phyloP scores from a whole-genome alignment of 2,329 filamentous ascomycete genomes.

The Stemphylium lycopersici region DNA sequence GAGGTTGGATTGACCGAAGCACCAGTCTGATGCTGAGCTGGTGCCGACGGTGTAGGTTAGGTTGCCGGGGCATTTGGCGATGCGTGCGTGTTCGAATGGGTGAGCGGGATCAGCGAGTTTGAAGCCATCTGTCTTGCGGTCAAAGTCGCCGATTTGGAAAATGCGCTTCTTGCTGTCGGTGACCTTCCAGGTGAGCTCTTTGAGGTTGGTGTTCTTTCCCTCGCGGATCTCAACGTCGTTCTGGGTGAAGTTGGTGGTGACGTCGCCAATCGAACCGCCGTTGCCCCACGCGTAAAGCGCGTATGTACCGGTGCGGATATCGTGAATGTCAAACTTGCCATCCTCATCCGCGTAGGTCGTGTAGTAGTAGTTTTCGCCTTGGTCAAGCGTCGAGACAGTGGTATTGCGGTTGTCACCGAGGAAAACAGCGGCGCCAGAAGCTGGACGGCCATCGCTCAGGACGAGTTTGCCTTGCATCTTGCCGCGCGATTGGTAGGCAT shows the following conservation, averaged over 20 bases:
- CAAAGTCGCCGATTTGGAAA: constrained; percentile 58
- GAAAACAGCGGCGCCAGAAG: constrained; percentile 57
- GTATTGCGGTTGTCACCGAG: constrained; percentile 57
- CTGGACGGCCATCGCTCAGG: constrained; percentile 57
- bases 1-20: constrained; percentile 53
- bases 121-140: constrained; percentile 56
- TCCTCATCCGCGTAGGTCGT: constrained; percentile 53
- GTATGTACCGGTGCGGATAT: constrained; percentile 55
- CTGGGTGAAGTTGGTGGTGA: constrained; percentile 53
- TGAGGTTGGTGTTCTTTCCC: constrained; percentile 47
- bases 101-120: constrained; percentile 47
- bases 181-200: constrained; percentile 51
- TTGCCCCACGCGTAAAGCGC: constrained; percentile 60
- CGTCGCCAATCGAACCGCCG: constrained; percentile 53
- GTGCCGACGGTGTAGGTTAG: constrained; percentile 54
- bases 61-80: constrained; percentile 54
- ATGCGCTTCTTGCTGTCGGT: constrained; percentile 48
- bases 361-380: constrained; percentile 59
- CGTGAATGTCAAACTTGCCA: constrained; percentile 53
- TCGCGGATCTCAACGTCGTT: constrained; percentile 51
- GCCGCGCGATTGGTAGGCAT: constrained; percentile 57
- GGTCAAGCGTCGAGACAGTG: constrained; percentile 55
- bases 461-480: constrained; percentile 53
- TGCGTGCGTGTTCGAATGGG: constrained; percentile 54
- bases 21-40: constrained; percentile 52